Base-by-base conservation (phyloP, 2,329 filamentous ascomycete genomes). In the Alternaria rosae region DNA sequence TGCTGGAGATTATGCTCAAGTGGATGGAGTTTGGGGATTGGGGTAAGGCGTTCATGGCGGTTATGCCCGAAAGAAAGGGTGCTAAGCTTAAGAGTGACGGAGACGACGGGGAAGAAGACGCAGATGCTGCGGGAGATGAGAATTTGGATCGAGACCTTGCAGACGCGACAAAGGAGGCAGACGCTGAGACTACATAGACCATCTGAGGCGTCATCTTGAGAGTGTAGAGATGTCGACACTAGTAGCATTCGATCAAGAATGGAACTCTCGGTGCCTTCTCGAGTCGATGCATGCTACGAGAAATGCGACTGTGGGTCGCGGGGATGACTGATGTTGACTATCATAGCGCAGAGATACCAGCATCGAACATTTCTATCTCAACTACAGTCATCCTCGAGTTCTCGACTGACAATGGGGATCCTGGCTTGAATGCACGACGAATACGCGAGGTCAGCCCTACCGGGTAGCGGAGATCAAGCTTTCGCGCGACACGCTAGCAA, bases 21-120 rank as follows among this genome's bases (percentile, higher is more conserved):
- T 99, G 94, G 93, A 80, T 99, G 57, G 93, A 97, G 79, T 88
- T 88, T 51, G 92, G 92, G 3, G 91, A 98, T 77, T 99, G 95
- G 95, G 94, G 91, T 1, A 85, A 91, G 74, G 94, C 95, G 0
- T 99, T 99, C 77, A 82, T 94, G 80, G 85, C 88, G 53, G 93
- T 96, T 4, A 94, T 99, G 69, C 95, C 95, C 0, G 93, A 93
- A 80, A 85, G 95, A 65, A 99, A 99, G 79, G 93, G 92, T 1
- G 93, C 91, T 0, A 86, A 85, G 57, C 75, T 97, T 70, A 92
- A 84, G 59, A 68, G 64, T 12, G 68, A 67, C 3, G 55, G 59
- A 6, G 66, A 43, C 11, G 67, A 70, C 12, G 68, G 64, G 20
- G 64, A 65, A 12, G 60, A 66, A 15, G 67, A 58, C 10, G 66